Evolutionary conservation across 371 early-diverging fungal species (phyloP).

Genomic region (Choanephora cucurbitarum): DNA sequence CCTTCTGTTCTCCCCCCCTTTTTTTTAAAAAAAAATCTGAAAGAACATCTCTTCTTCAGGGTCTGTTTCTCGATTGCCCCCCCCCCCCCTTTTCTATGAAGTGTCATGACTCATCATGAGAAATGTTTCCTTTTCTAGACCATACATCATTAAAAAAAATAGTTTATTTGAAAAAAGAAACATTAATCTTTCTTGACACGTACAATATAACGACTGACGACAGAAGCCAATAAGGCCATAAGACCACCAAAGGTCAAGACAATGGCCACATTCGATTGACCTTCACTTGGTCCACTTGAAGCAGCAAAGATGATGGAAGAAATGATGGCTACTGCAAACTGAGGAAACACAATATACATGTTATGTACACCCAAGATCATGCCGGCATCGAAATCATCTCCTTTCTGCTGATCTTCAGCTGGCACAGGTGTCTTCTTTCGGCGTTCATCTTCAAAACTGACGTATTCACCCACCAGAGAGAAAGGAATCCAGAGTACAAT

Average conservation of each 20-base stretch:
- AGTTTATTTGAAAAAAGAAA: no score
- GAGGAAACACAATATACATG: conserved; percentile 80
- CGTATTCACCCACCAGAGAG: conserved; percentile 74
- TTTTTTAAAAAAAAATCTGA: no score
- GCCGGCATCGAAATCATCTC: conserved; percentile 52
- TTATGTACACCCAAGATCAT: conserved; percentile 80
- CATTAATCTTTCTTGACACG: conserved; percentile 17
- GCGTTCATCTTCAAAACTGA: conserved; percentile 51
- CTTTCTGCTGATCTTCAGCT: conserved; percentile 13
- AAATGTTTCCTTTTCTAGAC: no score
- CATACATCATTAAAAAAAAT: no score
- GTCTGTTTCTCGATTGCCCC: no score
- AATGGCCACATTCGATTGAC: conserved; percentile 40
- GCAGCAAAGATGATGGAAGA: conserved; percentile 52
- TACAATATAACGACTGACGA: conserved; percentile 34
- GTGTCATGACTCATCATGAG: no score
- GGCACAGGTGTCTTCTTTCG: conserved; percentile 14
- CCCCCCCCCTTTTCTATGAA: no score
- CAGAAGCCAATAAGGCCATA: conserved; percentile 57
- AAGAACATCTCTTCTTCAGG: no score
- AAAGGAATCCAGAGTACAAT: conserved; percentile 80
- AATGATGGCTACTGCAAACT: conserved; percentile 59
- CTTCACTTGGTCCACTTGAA: conserved; percentile 18
- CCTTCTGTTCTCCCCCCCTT: no score
- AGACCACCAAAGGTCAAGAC: conserved; percentile 61